A percentile compares a stretch with the other conserved stretches of the same genome.
phyloP scores from a whole-genome alignment of 179 eudicot species.

The Silene vulgaris region DNA sequence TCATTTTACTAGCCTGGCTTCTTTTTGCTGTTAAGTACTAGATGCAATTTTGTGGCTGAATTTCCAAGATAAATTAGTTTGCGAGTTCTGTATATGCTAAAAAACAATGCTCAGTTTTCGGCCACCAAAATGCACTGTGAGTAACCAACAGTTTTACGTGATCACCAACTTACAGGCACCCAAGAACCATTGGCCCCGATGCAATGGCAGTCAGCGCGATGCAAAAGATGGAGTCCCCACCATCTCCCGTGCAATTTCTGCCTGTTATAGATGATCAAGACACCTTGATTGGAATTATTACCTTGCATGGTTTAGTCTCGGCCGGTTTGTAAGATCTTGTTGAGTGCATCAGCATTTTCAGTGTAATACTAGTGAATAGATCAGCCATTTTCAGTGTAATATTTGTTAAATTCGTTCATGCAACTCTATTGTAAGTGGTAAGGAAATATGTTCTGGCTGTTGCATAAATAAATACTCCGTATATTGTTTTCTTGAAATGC shows the following conservation, averaged over 20 bases:
- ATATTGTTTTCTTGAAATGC: no score
- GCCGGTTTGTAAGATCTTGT: slow-evolving; percentile 52
- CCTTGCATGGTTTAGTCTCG: slow-evolving; percentile 90
- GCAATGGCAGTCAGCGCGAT: slow-evolving; percentile 97
- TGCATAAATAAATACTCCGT: no score
- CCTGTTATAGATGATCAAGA: slow-evolving; percentile 61
- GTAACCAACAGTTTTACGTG: neutral
- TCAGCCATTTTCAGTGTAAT: slow-evolving; percentile 14
- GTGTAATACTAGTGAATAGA: slow-evolving; percentile 3
- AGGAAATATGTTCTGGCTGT: neutral
- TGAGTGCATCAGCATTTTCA: neutral
- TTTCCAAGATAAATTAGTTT: no score
- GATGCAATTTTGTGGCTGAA: no score
- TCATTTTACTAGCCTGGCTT: no score
- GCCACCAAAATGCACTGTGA: neutral
- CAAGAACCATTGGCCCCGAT: slow-evolving; percentile 76
- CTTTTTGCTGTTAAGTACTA: no score
- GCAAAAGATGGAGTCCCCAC: slow-evolving; percentile 96
- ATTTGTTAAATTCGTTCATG: slow-evolving; percentile 16
- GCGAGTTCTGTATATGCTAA: no score
- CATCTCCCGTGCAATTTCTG: slow-evolving; percentile 92
- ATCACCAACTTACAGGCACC: slow-evolving; percentile 45
- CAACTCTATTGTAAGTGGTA: slow-evolving; percentile 5
- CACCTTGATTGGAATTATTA: slow-evolving; percentile 72
- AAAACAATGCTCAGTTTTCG: neutral